A percentile compares a stretch with the other conserved stretches of the same genome.
Conservation (phyloP, 768 basidiomycete genomes). For the Mycena latifolia region DNA sequence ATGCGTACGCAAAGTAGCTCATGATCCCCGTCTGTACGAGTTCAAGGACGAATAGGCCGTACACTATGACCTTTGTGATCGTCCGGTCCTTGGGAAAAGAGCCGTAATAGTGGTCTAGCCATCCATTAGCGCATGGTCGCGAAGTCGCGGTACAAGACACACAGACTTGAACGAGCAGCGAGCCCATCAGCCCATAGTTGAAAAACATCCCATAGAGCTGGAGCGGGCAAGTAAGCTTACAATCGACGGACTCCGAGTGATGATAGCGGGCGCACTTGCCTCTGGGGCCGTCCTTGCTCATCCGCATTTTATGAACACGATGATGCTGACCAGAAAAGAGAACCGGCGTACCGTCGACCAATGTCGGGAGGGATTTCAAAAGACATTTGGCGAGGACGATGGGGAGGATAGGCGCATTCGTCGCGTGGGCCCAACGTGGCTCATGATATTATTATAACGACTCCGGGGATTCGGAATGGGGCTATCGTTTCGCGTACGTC, state of each 20-base stretch:
- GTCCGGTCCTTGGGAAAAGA: conserved; percentile 47
- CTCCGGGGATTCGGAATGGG: too few species aligned
- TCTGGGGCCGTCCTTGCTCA: conserved; percentile 12
- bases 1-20: conserved; percentile 23
- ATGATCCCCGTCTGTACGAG: conserved; percentile 23
- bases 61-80: conserved; percentile 18
- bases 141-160: conserved; percentile 21
- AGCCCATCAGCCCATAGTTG: conserved; percentile 27
- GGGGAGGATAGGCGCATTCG: too few species aligned
- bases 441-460: too few species aligned
- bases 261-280: neutral
- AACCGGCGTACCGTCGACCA: neutral
- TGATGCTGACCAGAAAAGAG: too few species aligned
- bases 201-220: conserved; percentile 26
- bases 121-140: neutral
- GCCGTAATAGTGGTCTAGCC: conserved; percentile 46
- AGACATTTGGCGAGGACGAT: neutral
- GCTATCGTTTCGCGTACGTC: too few species aligned
- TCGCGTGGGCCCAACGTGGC: too few species aligned
- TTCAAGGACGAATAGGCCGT: conserved; percentile 19
- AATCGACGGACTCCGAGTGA: neutral
- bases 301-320: neutral
- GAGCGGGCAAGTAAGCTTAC: too few species aligned
- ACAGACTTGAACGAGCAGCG: conserved; percentile 49
- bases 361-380: conserved; percentile 17